Conservation (phyloP, 495 filamentous ascomycete genomes). For the Thozetella sp. region DNA sequence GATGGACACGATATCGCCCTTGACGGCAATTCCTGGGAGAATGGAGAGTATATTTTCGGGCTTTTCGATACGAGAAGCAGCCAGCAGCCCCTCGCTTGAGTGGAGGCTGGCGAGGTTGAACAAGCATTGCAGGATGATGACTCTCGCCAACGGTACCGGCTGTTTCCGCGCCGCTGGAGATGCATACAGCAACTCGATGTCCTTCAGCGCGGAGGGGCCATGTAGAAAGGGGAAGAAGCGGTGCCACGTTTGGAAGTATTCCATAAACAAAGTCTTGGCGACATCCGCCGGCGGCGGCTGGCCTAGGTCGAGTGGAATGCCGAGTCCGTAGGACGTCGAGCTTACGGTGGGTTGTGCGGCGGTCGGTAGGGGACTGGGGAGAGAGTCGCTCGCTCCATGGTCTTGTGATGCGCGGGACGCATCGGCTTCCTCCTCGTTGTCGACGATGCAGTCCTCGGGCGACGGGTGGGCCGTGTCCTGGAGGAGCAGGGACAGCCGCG, state of each 20-base stretch:
- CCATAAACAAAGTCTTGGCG: constrained; percentile 36
- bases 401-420: constrained; percentile 43
- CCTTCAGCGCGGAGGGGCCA: constrained; percentile 38
- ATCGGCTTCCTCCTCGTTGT: constrained; percentile 39
- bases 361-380: too few species aligned
- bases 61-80: not conserved
- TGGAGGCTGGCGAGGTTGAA: constrained; percentile 37
- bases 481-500: constrained; percentile 19
- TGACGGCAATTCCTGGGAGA: constrained; percentile 31
- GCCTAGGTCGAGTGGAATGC: not conserved
- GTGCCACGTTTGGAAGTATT: constrained; percentile 53
- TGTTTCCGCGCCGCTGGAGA: constrained; percentile 16
- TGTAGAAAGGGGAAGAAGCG: constrained; percentile 48
- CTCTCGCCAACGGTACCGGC: constrained; percentile 23
- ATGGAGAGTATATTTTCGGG: constrained; percentile 31
- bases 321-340: constrained; percentile 9
- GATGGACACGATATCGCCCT: constrained; percentile 36
- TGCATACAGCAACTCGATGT: constrained; percentile 32
- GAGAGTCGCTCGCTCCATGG: constrained; percentile 9
- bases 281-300: constrained; percentile 8
- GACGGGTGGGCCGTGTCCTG: constrained; percentile 6
- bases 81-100: not conserved
- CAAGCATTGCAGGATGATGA: constrained; percentile 43
- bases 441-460: constrained; percentile 4
- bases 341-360: too few species aligned